Percentiles rank a stretch among this genome's conserved stretches.
These are phyloP conservation scores for Sisymbrium irio DNA, from an alignment of 345 rosid genomes.

Conservation along the genomic window DNA sequence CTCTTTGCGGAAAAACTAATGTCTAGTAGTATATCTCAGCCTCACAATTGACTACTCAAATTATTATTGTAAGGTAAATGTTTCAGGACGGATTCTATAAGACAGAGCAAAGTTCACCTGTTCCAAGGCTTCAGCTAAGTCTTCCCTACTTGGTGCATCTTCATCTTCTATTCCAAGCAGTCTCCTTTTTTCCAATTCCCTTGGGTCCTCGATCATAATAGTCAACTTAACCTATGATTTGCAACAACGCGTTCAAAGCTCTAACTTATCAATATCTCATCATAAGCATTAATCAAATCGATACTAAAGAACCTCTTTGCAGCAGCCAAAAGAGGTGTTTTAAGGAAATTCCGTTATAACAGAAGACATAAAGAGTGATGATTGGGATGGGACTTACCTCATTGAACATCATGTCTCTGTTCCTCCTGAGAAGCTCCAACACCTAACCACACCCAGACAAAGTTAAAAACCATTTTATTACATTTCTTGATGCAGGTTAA, in stretches of 20 bases:
- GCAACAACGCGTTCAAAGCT: neutral
- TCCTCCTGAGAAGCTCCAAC: conserved; percentile 77
- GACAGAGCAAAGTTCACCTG: conserved; percentile 40
- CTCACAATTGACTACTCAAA: neutral
- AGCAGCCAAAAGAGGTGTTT: neutral
- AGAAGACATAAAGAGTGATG: neutral
- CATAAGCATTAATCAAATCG: neutral
- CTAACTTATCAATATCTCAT: neutral
- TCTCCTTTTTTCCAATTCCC: conserved; percentile 82
- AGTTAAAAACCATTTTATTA: neutral
- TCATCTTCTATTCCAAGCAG: conserved; percentile 80
- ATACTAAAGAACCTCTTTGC: neutral
- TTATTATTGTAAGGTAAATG: neutral
- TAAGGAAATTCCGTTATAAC: neutral
- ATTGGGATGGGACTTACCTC: conserved; percentile 47
- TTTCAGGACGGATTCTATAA: neutral
- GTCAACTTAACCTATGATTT: conserved; percentile 70
- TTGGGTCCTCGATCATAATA: conserved; percentile 83
- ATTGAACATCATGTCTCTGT: conserved; percentile 85
- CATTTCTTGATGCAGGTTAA: neutral
- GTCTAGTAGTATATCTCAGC: neutral
- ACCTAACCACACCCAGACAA: conserved; percentile 38
- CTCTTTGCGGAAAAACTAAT: neutral
- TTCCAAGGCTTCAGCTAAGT: conserved; percentile 74
- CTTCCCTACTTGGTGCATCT: conserved; percentile 81